phyloP scores from a whole-genome alignment of 2,329 filamentous ascomycete genomes.

The Microdochium nivale region DNA sequence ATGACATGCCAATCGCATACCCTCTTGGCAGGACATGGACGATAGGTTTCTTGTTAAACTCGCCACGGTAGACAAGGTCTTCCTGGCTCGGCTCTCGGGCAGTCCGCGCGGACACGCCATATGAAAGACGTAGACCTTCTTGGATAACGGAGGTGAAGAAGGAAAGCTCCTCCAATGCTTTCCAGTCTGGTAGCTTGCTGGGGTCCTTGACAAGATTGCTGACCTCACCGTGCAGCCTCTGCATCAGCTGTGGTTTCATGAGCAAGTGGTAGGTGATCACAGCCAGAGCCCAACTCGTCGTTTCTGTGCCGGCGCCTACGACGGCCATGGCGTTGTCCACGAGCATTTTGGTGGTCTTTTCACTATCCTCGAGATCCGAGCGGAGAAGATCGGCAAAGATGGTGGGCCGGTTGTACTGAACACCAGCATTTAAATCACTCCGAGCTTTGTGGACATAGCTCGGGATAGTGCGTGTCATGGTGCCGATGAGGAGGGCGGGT shows the following conservation, averaged over 20 bases:
- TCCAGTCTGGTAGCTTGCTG: constrained; percentile 10
- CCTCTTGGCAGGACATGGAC: constrained; percentile 9
- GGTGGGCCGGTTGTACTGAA: constrained; percentile 13
- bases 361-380: constrained; percentile 19
- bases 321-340: constrained; percentile 18
- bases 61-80: constrained; percentile 1
- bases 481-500: constrained; percentile 1
- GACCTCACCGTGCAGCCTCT: constrained; percentile 9
- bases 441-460: constrained; percentile 20
- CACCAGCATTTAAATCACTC: constrained; percentile 16
- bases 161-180: neutral
- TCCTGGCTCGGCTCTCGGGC: constrained; percentile 1
- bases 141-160: constrained; percentile 3
- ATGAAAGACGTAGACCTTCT: constrained; percentile 1
- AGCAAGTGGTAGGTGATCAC: constrained; percentile 4
- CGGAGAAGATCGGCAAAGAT: constrained; percentile 27
- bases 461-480: constrained; percentile 9
- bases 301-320: constrained; percentile 5
- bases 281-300: constrained; percentile 3
- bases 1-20: constrained; percentile 22
- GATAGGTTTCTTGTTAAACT: neutral
- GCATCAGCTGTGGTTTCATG: constrained; percentile 2
- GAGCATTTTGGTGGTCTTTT: constrained; percentile 24
- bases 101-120: constrained; percentile 1
- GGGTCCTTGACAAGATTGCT: constrained; percentile 17